phyloP scores from a whole-genome alignment of 352 stramenopile genomes.

The Globisporangium radiosum region DNA sequence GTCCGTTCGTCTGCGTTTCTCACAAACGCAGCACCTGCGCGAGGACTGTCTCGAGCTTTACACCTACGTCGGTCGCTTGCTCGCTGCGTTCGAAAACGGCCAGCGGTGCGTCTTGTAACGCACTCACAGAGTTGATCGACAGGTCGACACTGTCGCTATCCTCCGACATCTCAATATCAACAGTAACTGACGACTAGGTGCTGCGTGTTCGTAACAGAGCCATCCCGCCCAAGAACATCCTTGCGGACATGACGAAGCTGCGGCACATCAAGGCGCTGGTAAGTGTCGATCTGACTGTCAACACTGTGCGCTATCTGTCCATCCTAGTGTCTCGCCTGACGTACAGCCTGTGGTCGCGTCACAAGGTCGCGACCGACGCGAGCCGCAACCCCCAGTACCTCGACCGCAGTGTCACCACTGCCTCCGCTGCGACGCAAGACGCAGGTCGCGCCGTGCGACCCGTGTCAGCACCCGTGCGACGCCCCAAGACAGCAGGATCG shows the following conservation, averaged over 20 bases:
- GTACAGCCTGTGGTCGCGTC: neutral
- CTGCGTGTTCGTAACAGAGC: too few relatives aligned
- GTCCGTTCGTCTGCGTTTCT: neutral
- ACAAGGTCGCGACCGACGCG: conserved; percentile 41
- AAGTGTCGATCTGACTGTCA: neutral
- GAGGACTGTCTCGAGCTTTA: conserved; percentile 70
- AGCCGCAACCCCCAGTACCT: conserved; percentile 22
- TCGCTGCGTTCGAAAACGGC: conserved; percentile 15
- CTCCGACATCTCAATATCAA: too few relatives aligned
- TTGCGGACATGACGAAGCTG: conserved; percentile 60
- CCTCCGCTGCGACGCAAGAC: neutral
- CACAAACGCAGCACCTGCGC: conserved; percentile 39
- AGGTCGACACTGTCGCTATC: too few relatives aligned
- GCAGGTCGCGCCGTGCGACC: conserved; percentile 20
- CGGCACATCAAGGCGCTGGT: conserved; percentile 70
- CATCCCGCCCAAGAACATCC: conserved; percentile 55
- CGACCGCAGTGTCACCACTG: neutral
- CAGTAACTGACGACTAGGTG: too few relatives aligned
- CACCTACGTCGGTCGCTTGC: conserved; percentile 40
- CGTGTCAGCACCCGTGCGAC: conserved; percentile 62
- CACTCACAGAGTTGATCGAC: neutral
- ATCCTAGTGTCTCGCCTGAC: too few relatives aligned
- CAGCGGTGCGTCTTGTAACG: conserved; percentile 13
- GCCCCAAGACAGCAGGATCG: conserved; percentile 32
- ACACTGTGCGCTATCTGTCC: neutral